Conservation (phyloP, 2,329 filamentous ascomycete species). For the Rhynchosporium agropyri region DNA sequence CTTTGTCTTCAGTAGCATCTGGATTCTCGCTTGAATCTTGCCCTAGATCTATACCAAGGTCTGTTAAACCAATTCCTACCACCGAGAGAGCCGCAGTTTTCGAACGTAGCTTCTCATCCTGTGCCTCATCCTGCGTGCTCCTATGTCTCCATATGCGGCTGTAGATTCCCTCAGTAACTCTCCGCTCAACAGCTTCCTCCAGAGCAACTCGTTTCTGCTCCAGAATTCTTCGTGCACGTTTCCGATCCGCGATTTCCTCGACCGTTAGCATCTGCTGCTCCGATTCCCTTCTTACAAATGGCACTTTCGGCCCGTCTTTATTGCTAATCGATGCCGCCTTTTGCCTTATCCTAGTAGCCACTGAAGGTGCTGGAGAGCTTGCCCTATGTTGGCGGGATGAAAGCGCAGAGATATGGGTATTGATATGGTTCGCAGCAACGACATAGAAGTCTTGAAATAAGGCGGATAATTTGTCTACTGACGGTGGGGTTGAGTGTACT, state of each 20-base stretch:
- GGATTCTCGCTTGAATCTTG: conserved; percentile 56
- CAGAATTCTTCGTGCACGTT: conserved; percentile 74
- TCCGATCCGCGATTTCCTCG: conserved; percentile 78
- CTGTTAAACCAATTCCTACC: conserved; percentile 87
- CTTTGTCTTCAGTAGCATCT: conserved; percentile 60
- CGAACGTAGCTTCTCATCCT: conserved; percentile 91
- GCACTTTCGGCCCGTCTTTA: conserved; percentile 53
- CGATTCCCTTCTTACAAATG: conserved; percentile 42
- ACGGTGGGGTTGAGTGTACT: conserved; percentile 81
- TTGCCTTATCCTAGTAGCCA: conserved; percentile 58
- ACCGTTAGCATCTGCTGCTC: conserved; percentile 89
- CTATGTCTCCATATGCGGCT: conserved; percentile 87
- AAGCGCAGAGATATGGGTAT: conserved; percentile 81
- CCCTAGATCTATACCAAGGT: conserved; percentile 78
- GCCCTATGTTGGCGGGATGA: conserved; percentile 75
- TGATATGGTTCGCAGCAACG: conserved; percentile 77
- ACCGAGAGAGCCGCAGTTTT: conserved; percentile 87
- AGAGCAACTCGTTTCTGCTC: conserved; percentile 76
- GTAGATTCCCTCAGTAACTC: conserved; percentile 84
- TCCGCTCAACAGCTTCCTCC: conserved; percentile 89
- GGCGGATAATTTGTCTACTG: conserved; percentile 78
- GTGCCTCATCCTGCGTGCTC: conserved; percentile 89
- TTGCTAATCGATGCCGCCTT: conserved; percentile 57
- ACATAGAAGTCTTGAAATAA: conserved; percentile 95
- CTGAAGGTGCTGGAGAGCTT: conserved; percentile 56